phyloP scores from a whole-genome alignment of 768 basidiomycete species.

The Tephrocybe sp. region DNA sequence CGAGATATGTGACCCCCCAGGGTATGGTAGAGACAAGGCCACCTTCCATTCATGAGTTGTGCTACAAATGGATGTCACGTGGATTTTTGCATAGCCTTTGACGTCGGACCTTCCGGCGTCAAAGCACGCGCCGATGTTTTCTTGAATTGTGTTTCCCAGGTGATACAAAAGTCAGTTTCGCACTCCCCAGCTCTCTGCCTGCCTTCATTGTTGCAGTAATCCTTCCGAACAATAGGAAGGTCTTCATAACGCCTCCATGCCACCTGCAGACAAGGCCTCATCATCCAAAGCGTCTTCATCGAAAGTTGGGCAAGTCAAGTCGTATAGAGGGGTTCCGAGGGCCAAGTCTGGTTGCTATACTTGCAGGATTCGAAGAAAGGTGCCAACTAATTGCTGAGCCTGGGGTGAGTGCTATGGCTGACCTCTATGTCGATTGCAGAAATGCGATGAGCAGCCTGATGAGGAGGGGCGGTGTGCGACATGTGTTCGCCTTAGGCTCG shows the following conservation, averaged over 20 bases:
- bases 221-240: not conserved
- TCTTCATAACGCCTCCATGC: not conserved
- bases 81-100: conserved; percentile 1
- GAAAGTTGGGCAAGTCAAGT: not conserved
- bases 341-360: conserved; percentile 91
- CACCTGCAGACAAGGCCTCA: not conserved
- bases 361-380: conserved; percentile 85
- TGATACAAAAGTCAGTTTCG: not conserved
- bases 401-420: conserved; percentile 3
- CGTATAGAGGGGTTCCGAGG: conserved; percentile 30
- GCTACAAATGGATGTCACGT: not conserved
- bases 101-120: not conserved
- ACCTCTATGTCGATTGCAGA: conserved; percentile 42
- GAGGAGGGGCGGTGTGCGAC: conserved; percentile 67
- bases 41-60: not conserved
- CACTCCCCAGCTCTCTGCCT: not conserved
- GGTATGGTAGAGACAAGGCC: no score
- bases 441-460: conserved; percentile 80
- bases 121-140: conserved; percentile 6
- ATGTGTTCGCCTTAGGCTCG: conserved; percentile 73
- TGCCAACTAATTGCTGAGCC: conserved; percentile 21
- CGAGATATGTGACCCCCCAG: no score
- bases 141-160: not conserved
- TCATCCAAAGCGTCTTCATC: not conserved
- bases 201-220: not conserved